phyloP scores from a whole-genome alignment of 1,139 yeast genomes.

The Meyerozyma elateridarum region DNA sequence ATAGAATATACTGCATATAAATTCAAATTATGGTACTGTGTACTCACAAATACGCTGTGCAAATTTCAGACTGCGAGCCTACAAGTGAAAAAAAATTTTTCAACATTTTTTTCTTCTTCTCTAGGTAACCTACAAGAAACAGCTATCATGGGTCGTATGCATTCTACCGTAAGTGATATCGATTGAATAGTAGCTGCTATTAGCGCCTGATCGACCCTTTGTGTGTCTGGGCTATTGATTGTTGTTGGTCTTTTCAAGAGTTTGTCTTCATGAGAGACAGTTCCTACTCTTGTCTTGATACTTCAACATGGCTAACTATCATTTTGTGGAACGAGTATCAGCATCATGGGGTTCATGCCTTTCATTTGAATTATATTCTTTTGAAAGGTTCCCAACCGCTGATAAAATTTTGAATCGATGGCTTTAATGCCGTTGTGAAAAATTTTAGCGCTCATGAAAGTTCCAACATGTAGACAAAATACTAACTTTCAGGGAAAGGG shows the following conservation, averaged over 20 bases:
- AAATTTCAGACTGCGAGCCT: conserved; percentile 1
- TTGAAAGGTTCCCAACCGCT: too few relatives aligned
- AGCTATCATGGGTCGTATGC: conserved; percentile 77
- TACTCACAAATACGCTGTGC: too few relatives aligned
- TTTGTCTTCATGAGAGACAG: conserved; percentile 12
- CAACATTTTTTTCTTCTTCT: not conserved
- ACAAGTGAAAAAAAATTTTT: not conserved
- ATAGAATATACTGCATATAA: not conserved
- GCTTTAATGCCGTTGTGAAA: conserved; percentile 9
- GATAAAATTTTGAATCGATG: too few relatives aligned
- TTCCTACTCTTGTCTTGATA: conserved; percentile 8
- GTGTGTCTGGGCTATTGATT: too few relatives aligned
- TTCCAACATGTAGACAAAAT: conserved; percentile 8
- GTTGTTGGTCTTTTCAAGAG: conserved; percentile 7
- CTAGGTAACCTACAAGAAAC: conserved; percentile 15
- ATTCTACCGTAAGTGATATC: conserved; percentile 63
- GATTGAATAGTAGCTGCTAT: not conserved
- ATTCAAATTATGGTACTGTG: too few relatives aligned
- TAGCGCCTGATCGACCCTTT: not conserved
- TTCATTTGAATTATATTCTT: too few relatives aligned
- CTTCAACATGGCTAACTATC: too few relatives aligned
- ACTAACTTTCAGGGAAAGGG: conserved; percentile 86
- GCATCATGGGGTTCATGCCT: too few relatives aligned
- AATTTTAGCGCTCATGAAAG: not conserved
- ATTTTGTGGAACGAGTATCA: too few relatives aligned